Conservation (phyloP, 2,329 filamentous ascomycete species). For the Trichoderma sp. region DNA sequence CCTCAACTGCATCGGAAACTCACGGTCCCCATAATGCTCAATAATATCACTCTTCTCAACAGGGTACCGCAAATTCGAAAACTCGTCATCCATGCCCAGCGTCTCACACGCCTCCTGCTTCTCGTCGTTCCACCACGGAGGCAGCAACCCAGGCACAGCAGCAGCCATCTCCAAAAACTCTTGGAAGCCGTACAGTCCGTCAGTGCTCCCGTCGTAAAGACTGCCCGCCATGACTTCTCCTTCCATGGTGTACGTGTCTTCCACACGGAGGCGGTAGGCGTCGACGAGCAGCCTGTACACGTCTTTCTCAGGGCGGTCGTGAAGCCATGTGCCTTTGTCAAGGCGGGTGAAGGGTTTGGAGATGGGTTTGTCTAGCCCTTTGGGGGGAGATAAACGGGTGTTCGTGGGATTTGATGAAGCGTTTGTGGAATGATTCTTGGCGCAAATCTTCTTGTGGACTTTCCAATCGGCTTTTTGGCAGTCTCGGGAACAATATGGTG, state of each 20-base stretch:
- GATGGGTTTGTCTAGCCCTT: constrained; percentile 28
- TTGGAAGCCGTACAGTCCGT: constrained; percentile 34
- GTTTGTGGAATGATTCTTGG: constrained; percentile 12
- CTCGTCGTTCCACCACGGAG: constrained; percentile 43
- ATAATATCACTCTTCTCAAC: constrained; percentile 38
- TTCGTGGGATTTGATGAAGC: not conserved
- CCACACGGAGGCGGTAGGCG: constrained; percentile 44
- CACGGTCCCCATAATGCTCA: constrained; percentile 41
- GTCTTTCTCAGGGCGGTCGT: constrained; percentile 42
- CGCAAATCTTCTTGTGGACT: constrained; percentile 35
- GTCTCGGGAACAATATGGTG: not conserved
- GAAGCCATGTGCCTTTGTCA: constrained; percentile 40
- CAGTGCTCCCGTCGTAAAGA: constrained; percentile 29
- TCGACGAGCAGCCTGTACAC: constrained; percentile 48
- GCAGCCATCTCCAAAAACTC: constrained; percentile 35
- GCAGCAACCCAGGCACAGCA: constrained; percentile 34
- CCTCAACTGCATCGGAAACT: constrained; percentile 49
- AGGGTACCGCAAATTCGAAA: constrained; percentile 24
- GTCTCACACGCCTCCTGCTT: constrained; percentile 39
- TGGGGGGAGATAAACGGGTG: not conserved
- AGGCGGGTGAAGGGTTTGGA: constrained; percentile 41
- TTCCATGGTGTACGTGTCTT: constrained; percentile 35
- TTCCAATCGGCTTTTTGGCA: not conserved
- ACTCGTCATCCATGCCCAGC: constrained; percentile 32
- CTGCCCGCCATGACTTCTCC: constrained; percentile 29